Conservation (phyloP, 2,329 filamentous ascomycete species). For the Geosmithia morbida region DNA sequence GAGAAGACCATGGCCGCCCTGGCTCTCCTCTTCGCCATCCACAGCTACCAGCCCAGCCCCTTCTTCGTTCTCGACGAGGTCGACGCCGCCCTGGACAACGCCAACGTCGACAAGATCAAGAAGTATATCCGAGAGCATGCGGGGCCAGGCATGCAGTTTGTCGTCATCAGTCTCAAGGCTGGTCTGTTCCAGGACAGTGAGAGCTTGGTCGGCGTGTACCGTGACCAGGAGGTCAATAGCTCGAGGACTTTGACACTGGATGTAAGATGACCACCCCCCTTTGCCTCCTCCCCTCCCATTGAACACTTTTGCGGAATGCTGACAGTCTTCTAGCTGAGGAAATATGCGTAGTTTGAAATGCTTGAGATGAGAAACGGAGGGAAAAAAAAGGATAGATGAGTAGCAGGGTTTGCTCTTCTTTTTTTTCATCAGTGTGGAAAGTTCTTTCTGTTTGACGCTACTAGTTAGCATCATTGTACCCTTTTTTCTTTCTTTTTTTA, state of each 20-base stretch:
- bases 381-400: no score
- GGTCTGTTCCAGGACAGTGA: slow-evolving; percentile 94
- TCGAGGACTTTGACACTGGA: slow-evolving; percentile 85
- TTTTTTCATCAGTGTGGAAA: neutral
- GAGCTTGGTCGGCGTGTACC: slow-evolving; percentile 86
- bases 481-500: neutral
- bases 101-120: slow-evolving; percentile 90
- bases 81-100: slow-evolving; percentile 94
- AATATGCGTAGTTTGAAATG: slow-evolving; percentile 13
- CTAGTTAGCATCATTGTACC: neutral
- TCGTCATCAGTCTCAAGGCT: slow-evolving; percentile 93
- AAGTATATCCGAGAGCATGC: slow-evolving; percentile 93
- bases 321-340: slow-evolving; percentile 12
- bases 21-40: slow-evolving; percentile 91
- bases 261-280: slow-evolving; percentile 44
- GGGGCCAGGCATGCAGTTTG: slow-evolving; percentile 96
- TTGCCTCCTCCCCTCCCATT: neutral
- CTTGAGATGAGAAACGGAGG: neutral
- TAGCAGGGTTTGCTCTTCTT: neutral
- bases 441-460: neutral
- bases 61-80: slow-evolving; percentile 99
- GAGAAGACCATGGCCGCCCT: slow-evolving; percentile 98
- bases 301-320: neutral
- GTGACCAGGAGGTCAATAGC: slow-evolving; percentile 87
- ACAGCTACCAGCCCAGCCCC: slow-evolving; percentile 86